phyloP scores from a whole-genome alignment of 2,329 filamentous ascomycete genomes.

The Pyrenochaeta sp. region DNA sequence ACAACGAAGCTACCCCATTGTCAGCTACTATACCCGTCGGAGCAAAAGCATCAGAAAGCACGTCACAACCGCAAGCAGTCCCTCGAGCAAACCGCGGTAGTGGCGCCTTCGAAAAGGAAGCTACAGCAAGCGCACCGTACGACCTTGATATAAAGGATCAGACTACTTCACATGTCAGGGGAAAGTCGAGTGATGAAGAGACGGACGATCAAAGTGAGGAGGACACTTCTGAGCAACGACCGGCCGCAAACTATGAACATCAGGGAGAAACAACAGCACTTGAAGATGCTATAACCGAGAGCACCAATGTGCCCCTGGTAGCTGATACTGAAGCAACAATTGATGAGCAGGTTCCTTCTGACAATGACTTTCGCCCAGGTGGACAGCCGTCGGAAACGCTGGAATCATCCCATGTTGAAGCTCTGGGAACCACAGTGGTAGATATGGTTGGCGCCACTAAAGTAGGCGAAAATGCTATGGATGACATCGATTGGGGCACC shows the following conservation, averaged over 20 bases:
- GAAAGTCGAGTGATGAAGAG: conserved; percentile 21
- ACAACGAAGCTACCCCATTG: conserved; percentile 7
- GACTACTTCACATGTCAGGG: neutral
- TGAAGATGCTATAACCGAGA: conserved; percentile 57
- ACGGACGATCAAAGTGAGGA: conserved; percentile 48
- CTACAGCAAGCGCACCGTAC: conserved; percentile 24
- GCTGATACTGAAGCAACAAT: conserved; percentile 49
- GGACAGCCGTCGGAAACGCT: conserved; percentile 32
- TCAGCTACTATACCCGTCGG: conserved; percentile 16
- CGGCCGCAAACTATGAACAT: conserved; percentile 55
- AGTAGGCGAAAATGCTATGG: conserved; percentile 39
- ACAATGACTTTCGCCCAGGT: conserved; percentile 43
- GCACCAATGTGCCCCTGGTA: conserved; percentile 52
- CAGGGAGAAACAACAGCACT: conserved; percentile 56
- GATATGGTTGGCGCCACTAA: conserved; percentile 42
- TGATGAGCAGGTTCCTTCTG: conserved; percentile 44
- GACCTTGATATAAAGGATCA: conserved; percentile 20
- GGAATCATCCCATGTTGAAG: conserved; percentile 34
- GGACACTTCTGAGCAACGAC: conserved; percentile 24
- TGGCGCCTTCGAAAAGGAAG: conserved; percentile 17
- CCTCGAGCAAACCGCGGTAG: conserved; percentile 8
- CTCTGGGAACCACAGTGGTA: conserved; percentile 41
- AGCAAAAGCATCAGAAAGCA: conserved; percentile 38
- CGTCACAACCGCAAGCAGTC: conserved; percentile 12
- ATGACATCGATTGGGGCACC: conserved; percentile 47